These are phyloP conservation scores for Monilinia fructigena DNA, from an alignment of 2,329 filamentous ascomycete genomes.

Conservation along the genomic window DNA sequence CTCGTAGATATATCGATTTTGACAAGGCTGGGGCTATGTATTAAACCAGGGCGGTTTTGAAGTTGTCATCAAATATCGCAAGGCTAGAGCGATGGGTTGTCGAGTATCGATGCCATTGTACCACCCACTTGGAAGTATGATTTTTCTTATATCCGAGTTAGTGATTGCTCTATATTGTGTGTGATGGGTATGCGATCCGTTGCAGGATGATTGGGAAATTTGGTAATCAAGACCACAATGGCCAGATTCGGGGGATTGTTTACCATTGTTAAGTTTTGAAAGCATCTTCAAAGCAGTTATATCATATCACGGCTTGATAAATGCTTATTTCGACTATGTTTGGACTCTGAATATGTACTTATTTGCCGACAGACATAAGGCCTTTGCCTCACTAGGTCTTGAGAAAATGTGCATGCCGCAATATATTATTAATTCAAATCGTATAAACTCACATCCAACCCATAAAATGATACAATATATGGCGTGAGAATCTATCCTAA, in stretches of 20 bases:
- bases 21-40: background rate
- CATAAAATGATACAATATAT: background rate
- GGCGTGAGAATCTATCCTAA: too few relatives aligned
- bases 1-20: background rate
- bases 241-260: background rate
- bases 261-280: background rate
- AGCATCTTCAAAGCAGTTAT: background rate
- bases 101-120: background rate
- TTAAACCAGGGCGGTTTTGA: background rate
- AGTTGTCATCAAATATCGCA: background rate
- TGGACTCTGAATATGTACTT: background rate
- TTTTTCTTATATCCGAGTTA: background rate
- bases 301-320: too few relatives aligned
- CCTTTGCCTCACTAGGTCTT: background rate
- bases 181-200: too few relatives aligned
- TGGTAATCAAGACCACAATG: background rate
- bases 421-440: background rate
- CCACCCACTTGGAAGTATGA: background rate
- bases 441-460: background rate
- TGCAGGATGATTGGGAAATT: background rate
- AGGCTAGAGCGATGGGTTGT: background rate
- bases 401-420: too few relatives aligned
- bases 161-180: background rate
- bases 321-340: background rate
- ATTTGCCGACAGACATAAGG: background rate